phyloP scores from a whole-genome alignment of 169 alveolate species.

The Plasmodium ovale region DNA sequence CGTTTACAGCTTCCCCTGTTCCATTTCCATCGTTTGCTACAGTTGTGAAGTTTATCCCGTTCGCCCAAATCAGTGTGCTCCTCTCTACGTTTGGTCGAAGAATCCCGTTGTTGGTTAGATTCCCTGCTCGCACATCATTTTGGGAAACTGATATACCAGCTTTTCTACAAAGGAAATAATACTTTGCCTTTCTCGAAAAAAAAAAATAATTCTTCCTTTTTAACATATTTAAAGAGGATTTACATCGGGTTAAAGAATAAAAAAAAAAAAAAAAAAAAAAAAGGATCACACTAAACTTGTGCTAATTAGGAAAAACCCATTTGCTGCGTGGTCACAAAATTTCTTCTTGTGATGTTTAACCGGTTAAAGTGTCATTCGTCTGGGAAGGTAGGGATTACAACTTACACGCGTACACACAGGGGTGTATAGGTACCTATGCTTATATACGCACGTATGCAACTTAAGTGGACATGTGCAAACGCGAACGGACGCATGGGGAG shows the following conservation, averaged over 20 bases:
- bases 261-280: no score
- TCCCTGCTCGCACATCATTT: no score
- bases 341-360: no score
- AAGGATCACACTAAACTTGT: no score
- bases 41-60: neutral
- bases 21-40: no score
- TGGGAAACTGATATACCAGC: neutral
- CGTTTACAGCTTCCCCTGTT: neutral
- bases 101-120: no score
- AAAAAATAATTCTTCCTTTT: neutral
- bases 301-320: no score
- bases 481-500: no score
- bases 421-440: neutral
- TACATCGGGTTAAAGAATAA: no score
- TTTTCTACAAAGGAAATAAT: neutral
- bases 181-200: neutral
- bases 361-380: neutral
- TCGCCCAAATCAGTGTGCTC: neutral
- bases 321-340: no score
- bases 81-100: neutral
- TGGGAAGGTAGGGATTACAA: neutral
- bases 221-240: no score
- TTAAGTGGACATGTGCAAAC: no score
- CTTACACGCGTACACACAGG: neutral
- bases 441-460: neutral